Evolutionary conservation across 176 grass and related monocot species (phyloP).

Genomic region (Paspalum notatum): DNA sequence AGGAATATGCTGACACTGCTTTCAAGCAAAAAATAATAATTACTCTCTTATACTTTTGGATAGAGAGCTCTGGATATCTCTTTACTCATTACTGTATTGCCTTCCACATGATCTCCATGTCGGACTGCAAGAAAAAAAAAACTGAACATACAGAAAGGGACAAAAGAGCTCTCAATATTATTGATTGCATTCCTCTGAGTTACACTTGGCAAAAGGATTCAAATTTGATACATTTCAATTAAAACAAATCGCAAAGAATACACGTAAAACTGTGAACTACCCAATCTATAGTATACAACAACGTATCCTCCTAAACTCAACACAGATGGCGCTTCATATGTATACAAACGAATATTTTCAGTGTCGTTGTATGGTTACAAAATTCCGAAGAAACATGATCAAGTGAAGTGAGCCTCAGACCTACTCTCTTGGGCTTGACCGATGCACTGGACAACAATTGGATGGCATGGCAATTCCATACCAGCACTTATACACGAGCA

Average conservation of each 20-base stretch:
- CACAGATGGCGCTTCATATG: conserved; percentile 26
- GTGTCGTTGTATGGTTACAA: conserved; percentile 38
- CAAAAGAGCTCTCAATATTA: conserved; percentile 26
- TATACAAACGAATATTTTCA: conserved; percentile 42
- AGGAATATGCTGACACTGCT: no score
- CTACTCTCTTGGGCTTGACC: conserved; percentile 5
- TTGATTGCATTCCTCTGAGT: conserved; percentile 34
- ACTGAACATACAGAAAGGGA: neutral
- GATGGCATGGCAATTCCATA: conserved; percentile 11
- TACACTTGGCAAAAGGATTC: conserved; percentile 25
- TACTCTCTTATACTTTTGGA: neutral
- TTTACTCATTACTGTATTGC: neutral
- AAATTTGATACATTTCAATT: conserved; percentile 28
- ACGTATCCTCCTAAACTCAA: conserved; percentile 32
- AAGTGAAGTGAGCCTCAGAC: conserved; percentile 33
- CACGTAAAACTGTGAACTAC: conserved; percentile 39
- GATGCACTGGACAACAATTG: neutral
- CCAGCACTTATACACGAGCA: conserved; percentile 48
- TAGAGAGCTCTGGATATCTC: no score
- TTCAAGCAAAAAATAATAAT: neutral
- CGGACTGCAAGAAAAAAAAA: neutral
- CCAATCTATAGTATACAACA: conserved; percentile 59
- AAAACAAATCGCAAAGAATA: conserved; percentile 36
- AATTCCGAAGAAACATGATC: conserved; percentile 22
- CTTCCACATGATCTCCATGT: neutral